These are phyloP conservation scores for Tulasnella sp. DNA, from an alignment of 768 basidiomycete genomes.

Conservation along the genomic window DNA sequence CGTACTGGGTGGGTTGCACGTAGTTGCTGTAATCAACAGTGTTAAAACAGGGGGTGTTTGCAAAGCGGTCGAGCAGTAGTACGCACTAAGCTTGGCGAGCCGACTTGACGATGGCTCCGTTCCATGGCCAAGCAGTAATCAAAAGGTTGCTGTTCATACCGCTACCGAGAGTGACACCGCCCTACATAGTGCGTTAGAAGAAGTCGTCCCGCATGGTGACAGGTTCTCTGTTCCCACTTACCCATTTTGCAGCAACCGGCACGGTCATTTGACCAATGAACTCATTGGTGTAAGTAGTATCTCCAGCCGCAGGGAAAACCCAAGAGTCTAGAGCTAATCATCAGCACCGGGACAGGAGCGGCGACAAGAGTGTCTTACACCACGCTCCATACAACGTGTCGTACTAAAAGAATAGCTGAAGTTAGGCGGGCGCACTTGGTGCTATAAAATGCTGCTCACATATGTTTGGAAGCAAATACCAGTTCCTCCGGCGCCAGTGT, in stretches of 20 bases:
- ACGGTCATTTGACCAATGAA: constrained; percentile 58
- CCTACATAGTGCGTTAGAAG: neutral
- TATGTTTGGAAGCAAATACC: constrained; percentile 17
- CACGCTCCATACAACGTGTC: constrained; percentile 4
- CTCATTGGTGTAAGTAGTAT: constrained; percentile 30
- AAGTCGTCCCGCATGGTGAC: neutral
- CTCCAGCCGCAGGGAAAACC: constrained; percentile 11
- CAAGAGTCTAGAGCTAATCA: neutral
- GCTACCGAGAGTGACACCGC: constrained; percentile 45
- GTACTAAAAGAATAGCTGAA: neutral
- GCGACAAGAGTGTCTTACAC: neutral
- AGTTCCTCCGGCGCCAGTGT: constrained; percentile 6
- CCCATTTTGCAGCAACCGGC: constrained; percentile 49
- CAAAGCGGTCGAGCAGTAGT: neutral
- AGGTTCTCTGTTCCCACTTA: constrained; percentile 17
- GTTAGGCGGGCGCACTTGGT: neutral
- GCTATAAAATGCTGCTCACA: neutral
- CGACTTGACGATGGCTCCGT: constrained; percentile 42
- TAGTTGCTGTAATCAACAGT: constrained; percentile 37
- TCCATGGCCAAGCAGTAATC: constrained; percentile 55
- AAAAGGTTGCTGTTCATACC: constrained; percentile 51
- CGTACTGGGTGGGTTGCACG: constrained; percentile 42
- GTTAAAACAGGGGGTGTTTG: neutral
- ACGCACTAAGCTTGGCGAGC: constrained; percentile 49
- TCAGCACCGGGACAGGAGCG: neutral